Evolutionary conservation across 768 basidiomycete species (phyloP).

Genomic region (Termitomyces bulborhizus): DNA sequence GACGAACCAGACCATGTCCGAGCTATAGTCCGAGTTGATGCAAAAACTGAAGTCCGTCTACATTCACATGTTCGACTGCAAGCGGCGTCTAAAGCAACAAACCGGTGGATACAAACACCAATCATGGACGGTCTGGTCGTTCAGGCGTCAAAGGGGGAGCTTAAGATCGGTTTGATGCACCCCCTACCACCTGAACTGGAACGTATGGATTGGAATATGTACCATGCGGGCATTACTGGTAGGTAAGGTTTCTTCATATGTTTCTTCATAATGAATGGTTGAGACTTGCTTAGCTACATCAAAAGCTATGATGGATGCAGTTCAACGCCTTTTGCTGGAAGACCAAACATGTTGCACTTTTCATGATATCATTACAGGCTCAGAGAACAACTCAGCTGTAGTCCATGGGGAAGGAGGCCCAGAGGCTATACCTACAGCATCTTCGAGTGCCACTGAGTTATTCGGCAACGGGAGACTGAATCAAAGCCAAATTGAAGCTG

Average conservation of each 20-base stretch:
- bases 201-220: conserved; percentile 59
- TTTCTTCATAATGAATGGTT: too few species aligned
- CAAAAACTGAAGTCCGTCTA: conserved; percentile 41
- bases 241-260: conserved; percentile 10
- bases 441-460: not conserved
- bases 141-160: conserved; percentile 44
- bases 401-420: not conserved
- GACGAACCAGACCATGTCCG: conserved; percentile 34
- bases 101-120: conserved; percentile 36
- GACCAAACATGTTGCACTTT: conserved; percentile 41
- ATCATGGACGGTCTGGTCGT: conserved; percentile 59
- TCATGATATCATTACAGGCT: conserved; percentile 39
- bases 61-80: conserved; percentile 63
- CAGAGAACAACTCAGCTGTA: too few species aligned
- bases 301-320: conserved; percentile 60
- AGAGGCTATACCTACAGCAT: not conserved
- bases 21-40: conserved; percentile 53
- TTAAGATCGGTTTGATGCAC: conserved; percentile 47
- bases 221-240: conserved; percentile 57
- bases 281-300: conserved; percentile 39
- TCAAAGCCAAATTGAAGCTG: conserved; percentile 47
- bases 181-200: conserved; percentile 56
- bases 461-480: conserved; percentile 29
- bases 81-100: conserved; percentile 49
- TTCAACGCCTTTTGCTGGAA: conserved; percentile 40